phyloP scores from a whole-genome alignment of 305 asterid species.

The Solanum aculeatissimum region DNA sequence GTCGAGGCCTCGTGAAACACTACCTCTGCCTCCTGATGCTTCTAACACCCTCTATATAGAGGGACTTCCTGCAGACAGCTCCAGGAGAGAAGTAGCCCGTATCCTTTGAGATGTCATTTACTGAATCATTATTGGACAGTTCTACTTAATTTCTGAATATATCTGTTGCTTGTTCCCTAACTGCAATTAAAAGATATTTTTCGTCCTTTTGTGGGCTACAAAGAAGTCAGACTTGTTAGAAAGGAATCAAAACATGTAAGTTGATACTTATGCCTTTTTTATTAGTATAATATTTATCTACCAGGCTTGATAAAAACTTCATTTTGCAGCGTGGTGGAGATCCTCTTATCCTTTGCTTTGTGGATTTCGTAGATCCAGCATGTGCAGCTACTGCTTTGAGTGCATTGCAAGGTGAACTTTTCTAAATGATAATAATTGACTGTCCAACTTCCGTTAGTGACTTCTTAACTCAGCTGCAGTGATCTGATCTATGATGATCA shows the following conservation, averaged over 20 bases:
- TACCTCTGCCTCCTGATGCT: conserved; percentile 48
- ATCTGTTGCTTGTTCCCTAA: conserved; percentile 13
- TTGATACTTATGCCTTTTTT: not conserved
- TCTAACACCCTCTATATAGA: conserved; percentile 39
- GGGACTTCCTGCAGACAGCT: conserved; percentile 44
- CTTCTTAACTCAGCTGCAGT: not conserved
- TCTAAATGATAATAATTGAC: not conserved
- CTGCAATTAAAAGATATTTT: conserved; percentile 25
- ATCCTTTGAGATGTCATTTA: conserved; percentile 20
- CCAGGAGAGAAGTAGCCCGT: conserved; percentile 50
- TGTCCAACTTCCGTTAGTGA: not conserved
- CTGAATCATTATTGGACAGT: not conserved
- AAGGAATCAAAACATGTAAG: conserved; percentile 41
- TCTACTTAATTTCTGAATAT: not conserved
- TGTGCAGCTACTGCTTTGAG: conserved; percentile 51
- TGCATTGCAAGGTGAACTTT: conserved; percentile 36
- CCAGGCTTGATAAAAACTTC: not conserved
- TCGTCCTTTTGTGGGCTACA: conserved; percentile 47
- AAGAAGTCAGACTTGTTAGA: conserved; percentile 42
- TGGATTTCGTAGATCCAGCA: conserved; percentile 34
- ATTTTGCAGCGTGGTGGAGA: conserved; percentile 42
- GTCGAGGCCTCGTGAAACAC: conserved; percentile 19
- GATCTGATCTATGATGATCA: not conserved
- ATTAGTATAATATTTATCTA: not conserved
- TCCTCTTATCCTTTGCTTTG: conserved; percentile 40